A percentile compares a stretch with the other conserved stretches of the same genome.
Evolutionary conservation across 345 rosid genomes (phyloP).

Genomic region (Eucalyptus erythrocorys): DNA sequence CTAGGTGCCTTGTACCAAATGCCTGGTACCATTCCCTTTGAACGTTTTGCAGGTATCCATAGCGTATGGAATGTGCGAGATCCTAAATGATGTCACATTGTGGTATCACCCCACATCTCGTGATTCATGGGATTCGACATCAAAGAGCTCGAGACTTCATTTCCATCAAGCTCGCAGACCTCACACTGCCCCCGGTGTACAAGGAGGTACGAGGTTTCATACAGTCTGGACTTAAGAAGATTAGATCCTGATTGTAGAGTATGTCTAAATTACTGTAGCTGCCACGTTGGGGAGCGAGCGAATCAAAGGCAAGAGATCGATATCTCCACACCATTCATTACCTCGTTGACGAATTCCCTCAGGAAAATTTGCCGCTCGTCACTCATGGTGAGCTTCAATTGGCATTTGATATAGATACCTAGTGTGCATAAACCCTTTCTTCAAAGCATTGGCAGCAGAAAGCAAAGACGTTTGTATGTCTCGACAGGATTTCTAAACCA

Average conservation of each 20-base stretch:
- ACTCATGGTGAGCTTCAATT: slow-evolving; percentile 51
- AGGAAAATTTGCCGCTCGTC: slow-evolving; percentile 67
- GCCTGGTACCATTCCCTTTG: background rate
- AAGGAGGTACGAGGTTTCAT: slow-evolving; percentile 18
- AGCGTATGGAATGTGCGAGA: slow-evolving; percentile 70
- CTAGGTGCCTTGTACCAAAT: background rate
- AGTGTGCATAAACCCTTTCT: background rate
- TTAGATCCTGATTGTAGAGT: background rate
- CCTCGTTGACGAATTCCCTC: slow-evolving; percentile 60
- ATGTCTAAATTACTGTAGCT: slow-evolving; percentile 9
- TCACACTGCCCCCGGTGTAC: slow-evolving; percentile 17
- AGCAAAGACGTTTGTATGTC: background rate
- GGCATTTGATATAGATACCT: background rate
- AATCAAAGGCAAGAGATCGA: slow-evolving; percentile 23
- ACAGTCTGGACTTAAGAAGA: background rate
- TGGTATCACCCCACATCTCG: slow-evolving; percentile 23
- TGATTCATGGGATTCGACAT: slow-evolving; percentile 29
- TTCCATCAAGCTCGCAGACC: slow-evolving; percentile 53
- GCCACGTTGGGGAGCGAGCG: slow-evolving; percentile 61
- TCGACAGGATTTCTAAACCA: background rate
- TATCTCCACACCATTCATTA: slow-evolving; percentile 35
- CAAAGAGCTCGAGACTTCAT: slow-evolving; percentile 42
- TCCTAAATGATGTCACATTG: slow-evolving; percentile 49
- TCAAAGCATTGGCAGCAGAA: background rate
- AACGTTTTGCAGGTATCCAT: slow-evolving; percentile 33